These are phyloP conservation scores for Epichloe festucae DNA, from an alignment of 2,329 filamentous ascomycete species.

Conservation along the genomic window DNA sequence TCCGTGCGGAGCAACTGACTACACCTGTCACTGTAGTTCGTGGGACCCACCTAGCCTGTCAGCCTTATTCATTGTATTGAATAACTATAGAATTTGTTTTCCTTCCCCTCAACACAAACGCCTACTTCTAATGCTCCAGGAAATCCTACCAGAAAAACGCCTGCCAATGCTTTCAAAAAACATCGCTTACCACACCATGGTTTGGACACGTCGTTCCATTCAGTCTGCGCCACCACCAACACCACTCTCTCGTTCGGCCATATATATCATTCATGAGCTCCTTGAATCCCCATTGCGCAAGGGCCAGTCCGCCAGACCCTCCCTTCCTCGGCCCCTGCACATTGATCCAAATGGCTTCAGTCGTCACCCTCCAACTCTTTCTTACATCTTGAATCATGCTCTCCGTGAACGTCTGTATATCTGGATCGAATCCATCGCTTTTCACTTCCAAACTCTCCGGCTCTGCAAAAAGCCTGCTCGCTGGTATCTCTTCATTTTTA, in stretches of 20 bases:
- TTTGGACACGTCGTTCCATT: not conserved
- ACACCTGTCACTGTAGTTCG: no score
- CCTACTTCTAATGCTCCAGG: not conserved
- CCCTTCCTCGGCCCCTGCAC: slow-evolving; percentile 25
- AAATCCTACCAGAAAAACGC: not conserved
- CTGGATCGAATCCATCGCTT: slow-evolving; percentile 10
- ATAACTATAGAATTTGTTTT: no score
- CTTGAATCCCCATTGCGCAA: slow-evolving; percentile 18
- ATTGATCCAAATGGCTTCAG: slow-evolving; percentile 22
- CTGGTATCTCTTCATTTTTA: slow-evolving; percentile 8
- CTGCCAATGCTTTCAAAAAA: slow-evolving; percentile 6
- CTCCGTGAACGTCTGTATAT: slow-evolving; percentile 27
- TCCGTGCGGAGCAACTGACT: no score
- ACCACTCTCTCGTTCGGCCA: slow-evolving; percentile 21
- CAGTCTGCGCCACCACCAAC: slow-evolving; percentile 17
- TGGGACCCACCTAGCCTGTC: no score
- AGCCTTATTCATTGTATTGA: no score
- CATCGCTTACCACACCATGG: not conserved
- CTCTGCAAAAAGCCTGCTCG: slow-evolving; percentile 12
- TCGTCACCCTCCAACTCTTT: slow-evolving; percentile 28
- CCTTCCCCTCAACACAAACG: not conserved
- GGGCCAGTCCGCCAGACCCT: slow-evolving; percentile 19
- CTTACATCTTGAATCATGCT: slow-evolving; percentile 32
- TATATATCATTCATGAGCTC: slow-evolving; percentile 19
- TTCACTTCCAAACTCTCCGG: slow-evolving; percentile 4